Evolutionary conservation across 495 filamentous ascomycete species (phyloP).

Genomic region (Cercophora newfieldiana): DNA sequence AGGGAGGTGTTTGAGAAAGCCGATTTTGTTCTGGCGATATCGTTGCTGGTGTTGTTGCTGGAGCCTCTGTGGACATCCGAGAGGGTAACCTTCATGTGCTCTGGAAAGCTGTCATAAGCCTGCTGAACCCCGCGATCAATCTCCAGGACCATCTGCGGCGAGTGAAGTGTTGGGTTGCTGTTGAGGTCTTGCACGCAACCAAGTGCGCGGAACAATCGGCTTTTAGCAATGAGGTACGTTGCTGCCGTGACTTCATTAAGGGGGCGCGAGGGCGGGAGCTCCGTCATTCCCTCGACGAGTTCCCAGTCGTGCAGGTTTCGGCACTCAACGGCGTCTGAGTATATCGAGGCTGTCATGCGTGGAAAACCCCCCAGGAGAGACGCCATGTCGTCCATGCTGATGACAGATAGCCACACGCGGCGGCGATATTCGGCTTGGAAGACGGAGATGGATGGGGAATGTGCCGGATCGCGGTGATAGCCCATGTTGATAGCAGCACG

Average conservation of each 20-base stretch:
- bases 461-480: slow-evolving; percentile 37
- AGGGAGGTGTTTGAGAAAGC: too few species aligned
- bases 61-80: too few species aligned
- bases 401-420: slow-evolving; percentile 35
- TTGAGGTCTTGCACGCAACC: slow-evolving; percentile 28
- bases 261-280: slow-evolving; percentile 32
- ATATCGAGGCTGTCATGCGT: slow-evolving; percentile 25
- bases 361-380: slow-evolving; percentile 43
- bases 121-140: slow-evolving; percentile 25
- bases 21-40: too few species aligned
- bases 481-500: slow-evolving; percentile 43
- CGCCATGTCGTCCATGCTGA: slow-evolving; percentile 35
- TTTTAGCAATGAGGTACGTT: slow-evolving; percentile 35
- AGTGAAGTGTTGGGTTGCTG: slow-evolving; percentile 15
- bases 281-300: slow-evolving; percentile 28
- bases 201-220: slow-evolving; percentile 26
- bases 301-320: slow-evolving; percentile 39
- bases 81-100: background rate
- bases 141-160: slow-evolving; percentile 26
- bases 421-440: slow-evolving; percentile 41
- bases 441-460: slow-evolving; percentile 21
- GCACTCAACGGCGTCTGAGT: slow-evolving; percentile 34
- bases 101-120: slow-evolving; percentile 15
- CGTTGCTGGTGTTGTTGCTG: too few species aligned
- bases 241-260: slow-evolving; percentile 31